Evolutionary conservation across 1,284 basidiomycete genomes (phyloP), one percentile per base, ranked within the genome.

Genomic region (Ganoderma resinaceum): DNA sequence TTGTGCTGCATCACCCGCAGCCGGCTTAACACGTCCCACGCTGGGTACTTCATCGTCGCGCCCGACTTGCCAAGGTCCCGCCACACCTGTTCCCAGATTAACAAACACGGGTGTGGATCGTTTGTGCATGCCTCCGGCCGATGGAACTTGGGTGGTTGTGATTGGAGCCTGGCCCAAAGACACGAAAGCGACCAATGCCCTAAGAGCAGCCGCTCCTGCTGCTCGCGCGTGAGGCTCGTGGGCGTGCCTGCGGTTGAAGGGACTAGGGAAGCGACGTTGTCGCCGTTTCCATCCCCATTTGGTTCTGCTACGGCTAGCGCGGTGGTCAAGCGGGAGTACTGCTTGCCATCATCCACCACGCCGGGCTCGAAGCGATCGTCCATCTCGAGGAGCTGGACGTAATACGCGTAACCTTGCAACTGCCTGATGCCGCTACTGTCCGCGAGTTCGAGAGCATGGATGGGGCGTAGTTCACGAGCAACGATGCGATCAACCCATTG

Each of bases 151-250:
- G 78, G 79, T 59, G 76, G 66, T 23, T 40, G 66, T 35, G 60
- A 14, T 12, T 73, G 72, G 26, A 79, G 68, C 8, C 46, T 59
- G 52, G 77, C 76, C 78, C 79, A 80, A 20, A 76, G 73, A 26
- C 70, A 65, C 57, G 74, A 72, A 31, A 80, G 76, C 61, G 77
- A 73, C 70, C 73, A 77, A 70, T 76, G 75, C 18, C 79, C 78
- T 38, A 71, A 73, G 35, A 79, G 76, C 37, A 80, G 76, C 20
- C 76, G 75, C 59, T 63, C 65, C 40, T 68, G 72, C 70, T 80
- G 78, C 43, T 52, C 61, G 43, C 59, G 67, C 26, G 73, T 75
- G 49, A 79, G 74, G 65, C 68, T 67, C 18, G 70, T 64, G 20
- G 57, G 63, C 37, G 69, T 67, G 70, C 62, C 63, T 37, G 61